Base-by-base conservation (phyloP, 441 rosid genomes). In the Metrosideros polymorpha region DNA sequence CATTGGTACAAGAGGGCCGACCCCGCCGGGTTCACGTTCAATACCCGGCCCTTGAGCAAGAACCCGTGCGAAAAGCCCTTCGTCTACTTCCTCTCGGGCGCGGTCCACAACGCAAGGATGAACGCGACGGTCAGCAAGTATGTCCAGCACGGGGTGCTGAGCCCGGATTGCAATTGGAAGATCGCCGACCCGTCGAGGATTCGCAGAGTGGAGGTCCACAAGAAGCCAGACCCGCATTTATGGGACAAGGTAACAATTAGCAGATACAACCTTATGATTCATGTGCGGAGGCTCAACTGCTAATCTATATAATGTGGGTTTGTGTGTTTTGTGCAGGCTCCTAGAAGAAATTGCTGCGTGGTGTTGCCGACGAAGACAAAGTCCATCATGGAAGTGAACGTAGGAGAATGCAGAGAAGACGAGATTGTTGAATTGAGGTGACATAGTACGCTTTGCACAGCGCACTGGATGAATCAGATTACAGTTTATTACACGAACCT, bases 311-410 rank as follows among this genome's bases (percentile, higher is more conserved):
- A 19, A 17, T 51, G 25, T 66, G 82, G 24, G 49, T 84, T 22
- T 63, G 42, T n/a, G 85, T 35, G 19, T 84, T 45, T 54, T 49
- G 17, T 56, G 56, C 45, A 86, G 88, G 88, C 88, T 29, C 88
- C 88, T 5, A 86, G 88, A 49, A 86, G 88, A 77, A 82, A 86
- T 50, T 86, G 88, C 59, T 86, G 88, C 53, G 27, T 32, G 85
- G 79, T 86, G 17, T 12, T 86, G 57, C 88, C 85, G 32, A 82
- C 82, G 17, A 61, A 59, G 57, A 82, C 35, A 50, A 82, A 59
- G 82, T 13, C 39, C 49, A 51, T 59, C 19, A 32, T 86, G 88
- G 85, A 45, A 77, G 66, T 86, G 14, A 57, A 82, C 12, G 88
- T 86, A 6, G 88, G 88, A 24, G 85, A 27, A 22, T 86, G 88